These are phyloP conservation scores for Aegilops longissima DNA, from an alignment of 176 grass and related monocot genomes.

Conservation along the genomic window DNA sequence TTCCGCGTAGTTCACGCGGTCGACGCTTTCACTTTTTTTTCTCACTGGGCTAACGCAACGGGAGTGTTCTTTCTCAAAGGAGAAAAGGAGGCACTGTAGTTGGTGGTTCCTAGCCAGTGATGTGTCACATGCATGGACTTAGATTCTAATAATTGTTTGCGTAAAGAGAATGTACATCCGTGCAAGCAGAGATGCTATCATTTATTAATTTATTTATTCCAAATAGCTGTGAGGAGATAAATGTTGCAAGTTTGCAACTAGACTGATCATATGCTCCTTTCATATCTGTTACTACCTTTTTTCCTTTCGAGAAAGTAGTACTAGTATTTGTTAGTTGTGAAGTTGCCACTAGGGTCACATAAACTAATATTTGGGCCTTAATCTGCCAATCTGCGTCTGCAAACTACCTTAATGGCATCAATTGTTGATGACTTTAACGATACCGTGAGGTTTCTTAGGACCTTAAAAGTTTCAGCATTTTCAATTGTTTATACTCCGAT, in stretches of 20 bases:
- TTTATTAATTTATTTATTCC: neutral
- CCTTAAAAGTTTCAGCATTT: neutral
- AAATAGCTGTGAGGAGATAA: neutral
- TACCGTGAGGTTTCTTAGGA: neutral
- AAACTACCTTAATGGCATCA: neutral
- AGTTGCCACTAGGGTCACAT: neutral
- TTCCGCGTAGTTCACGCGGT: neutral
- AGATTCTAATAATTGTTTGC: neutral
- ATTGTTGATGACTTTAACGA: neutral
- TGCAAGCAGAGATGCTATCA: neutral
- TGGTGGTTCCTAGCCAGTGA: neutral
- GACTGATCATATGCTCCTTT: neutral
- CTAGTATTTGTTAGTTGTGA: neutral
- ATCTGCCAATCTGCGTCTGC: neutral
- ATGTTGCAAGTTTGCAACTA: neutral
- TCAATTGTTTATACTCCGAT: neutral
- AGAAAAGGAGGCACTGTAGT: neutral
- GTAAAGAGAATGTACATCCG: neutral
- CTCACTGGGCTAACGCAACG: neutral
- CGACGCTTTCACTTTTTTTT: neutral
- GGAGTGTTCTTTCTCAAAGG: neutral
- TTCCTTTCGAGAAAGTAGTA: neutral
- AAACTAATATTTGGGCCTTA: constrained; percentile 3
- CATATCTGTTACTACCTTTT: neutral
- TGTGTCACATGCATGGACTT: neutral